These are phyloP conservation scores for Leavenworthia alabamica DNA, from an alignment of 345 rosid genomes.

Conservation along the genomic window DNA sequence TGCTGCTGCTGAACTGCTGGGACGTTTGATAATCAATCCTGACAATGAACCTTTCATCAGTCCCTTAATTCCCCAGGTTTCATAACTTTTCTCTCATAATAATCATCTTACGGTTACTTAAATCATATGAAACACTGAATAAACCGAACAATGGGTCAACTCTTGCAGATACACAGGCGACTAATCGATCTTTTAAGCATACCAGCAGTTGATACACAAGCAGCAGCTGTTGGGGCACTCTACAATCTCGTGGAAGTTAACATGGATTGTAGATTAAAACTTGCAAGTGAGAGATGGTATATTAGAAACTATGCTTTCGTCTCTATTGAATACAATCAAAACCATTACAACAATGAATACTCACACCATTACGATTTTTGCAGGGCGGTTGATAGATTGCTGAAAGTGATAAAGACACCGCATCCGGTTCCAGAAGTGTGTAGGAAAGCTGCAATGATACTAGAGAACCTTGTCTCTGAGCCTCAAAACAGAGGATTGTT, in stretches of 20 bases:
- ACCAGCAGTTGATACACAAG: conserved; percentile 81
- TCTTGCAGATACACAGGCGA: conserved; percentile 78
- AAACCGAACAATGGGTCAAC: neutral
- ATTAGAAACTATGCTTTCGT: neutral
- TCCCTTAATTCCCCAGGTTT: conserved; percentile 79
- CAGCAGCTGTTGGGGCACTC: conserved; percentile 92
- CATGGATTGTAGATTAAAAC: conserved; percentile 97
- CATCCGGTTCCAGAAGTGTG: conserved; percentile 95
- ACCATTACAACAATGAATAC: neutral
- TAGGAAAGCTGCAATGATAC: conserved; percentile 88
- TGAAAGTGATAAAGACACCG: conserved; percentile 72
- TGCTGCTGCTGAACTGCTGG: conserved; percentile 88
- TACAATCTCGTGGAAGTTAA: conserved; percentile 92
- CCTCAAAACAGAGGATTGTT: conserved; percentile 78
- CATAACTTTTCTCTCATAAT: neutral
- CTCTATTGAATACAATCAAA: neutral
- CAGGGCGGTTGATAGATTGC: conserved; percentile 92
- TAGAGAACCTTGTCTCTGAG: conserved; percentile 87
- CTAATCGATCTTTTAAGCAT: conserved; percentile 80
- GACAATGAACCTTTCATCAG: conserved; percentile 94
- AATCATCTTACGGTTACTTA: neutral
- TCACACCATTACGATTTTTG: neutral
- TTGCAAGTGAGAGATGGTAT: conserved; percentile 92
- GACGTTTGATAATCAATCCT: conserved; percentile 93
- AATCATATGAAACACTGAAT: neutral